Conservation (phyloP, 208 protist species). For the Trichomonas vaginalis region DNA sequence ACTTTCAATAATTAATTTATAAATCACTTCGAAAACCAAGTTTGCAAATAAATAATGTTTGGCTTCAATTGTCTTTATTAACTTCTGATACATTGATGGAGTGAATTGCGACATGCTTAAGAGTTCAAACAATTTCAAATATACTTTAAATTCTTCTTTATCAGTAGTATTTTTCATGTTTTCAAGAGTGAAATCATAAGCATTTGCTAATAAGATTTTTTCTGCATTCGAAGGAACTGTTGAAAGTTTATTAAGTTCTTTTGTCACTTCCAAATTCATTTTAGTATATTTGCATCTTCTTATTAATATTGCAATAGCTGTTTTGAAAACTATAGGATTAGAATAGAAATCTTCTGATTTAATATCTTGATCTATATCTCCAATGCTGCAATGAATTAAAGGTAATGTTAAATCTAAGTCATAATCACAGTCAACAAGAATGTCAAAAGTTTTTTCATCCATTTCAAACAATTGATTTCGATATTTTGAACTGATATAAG, state of each 20-base stretch:
- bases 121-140: not conserved
- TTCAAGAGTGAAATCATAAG: not conserved
- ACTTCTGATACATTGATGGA: not conserved
- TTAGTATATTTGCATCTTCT: not conserved
- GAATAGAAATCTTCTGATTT: not conserved
- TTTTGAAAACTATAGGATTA: not conserved
- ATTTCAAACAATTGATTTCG: not conserved
- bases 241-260: not conserved
- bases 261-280: not conserved
- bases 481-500: not conserved
- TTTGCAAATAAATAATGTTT: not conserved
- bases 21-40: not conserved
- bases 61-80: not conserved
- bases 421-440: not conserved
- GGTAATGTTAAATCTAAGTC: not conserved
- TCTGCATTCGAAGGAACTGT: not conserved
- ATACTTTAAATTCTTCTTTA: not conserved
- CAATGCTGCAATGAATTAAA: not conserved
- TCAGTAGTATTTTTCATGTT: not conserved
- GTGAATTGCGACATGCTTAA: not conserved
- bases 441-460: not conserved
- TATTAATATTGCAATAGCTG: not conserved
- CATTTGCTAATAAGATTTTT: not conserved
- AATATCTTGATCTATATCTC: not conserved
- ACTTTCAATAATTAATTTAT: not conserved